Conservation (phyloP, 2,329 filamentous ascomycete species). For the Pyricularia grisea region DNA sequence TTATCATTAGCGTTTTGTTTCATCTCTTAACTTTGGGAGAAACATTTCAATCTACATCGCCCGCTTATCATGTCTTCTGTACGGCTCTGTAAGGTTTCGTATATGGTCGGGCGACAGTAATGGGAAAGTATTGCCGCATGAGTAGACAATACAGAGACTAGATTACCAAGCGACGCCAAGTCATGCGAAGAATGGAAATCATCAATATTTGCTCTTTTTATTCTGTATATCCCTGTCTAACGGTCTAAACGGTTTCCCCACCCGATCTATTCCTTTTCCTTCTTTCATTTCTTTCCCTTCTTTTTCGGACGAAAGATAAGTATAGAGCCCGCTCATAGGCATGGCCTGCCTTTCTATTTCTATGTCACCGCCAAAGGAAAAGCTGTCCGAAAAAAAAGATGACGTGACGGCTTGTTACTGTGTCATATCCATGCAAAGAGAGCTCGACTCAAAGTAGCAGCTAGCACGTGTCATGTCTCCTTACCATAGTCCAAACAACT, state of each 20-base stretch:
- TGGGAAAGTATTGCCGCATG: too few relatives aligned
- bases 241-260: not conserved
- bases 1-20: too few relatives aligned
- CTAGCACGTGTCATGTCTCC: not conserved
- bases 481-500: not conserved
- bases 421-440: not conserved
- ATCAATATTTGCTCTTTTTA: too few relatives aligned
- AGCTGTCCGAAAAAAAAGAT: not conserved
- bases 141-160: too few relatives aligned
- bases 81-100: too few relatives aligned
- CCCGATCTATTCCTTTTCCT: not conserved
- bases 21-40: too few relatives aligned
- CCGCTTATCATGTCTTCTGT: too few relatives aligned
- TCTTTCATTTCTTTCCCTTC: not conserved
- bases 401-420: not conserved
- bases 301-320: not conserved
- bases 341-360: not conserved
- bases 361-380: not conserved
- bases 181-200: too few relatives aligned
- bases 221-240: too few relatives aligned
- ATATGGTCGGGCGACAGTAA: too few relatives aligned
- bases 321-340: not conserved
- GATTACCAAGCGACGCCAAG: too few relatives aligned
- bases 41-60: too few relatives aligned
- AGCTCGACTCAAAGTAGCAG: not conserved